Conservation (phyloP, 306 rosid species). For the Prunus mongolica region DNA sequence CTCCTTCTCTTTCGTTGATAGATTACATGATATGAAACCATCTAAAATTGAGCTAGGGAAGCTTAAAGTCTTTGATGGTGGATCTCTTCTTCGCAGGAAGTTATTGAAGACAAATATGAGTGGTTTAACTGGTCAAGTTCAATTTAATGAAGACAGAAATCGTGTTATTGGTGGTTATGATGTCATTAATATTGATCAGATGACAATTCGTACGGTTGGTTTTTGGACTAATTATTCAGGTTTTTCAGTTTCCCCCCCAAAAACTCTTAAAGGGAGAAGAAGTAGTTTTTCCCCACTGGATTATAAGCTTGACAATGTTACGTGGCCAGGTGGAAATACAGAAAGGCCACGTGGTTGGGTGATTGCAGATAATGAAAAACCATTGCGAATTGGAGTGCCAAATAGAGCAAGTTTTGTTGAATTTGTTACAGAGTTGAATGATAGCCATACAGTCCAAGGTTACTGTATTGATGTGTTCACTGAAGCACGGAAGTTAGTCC, state of each 20-base stretch:
- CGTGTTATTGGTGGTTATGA: conserved; percentile 61
- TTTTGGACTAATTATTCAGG: conserved; percentile 75
- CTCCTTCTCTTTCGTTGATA: conserved; percentile 46
- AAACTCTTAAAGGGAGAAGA: conserved; percentile 32
- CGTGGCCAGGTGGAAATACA: conserved; percentile 87
- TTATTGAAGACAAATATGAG: conserved; percentile 54
- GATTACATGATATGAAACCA: conserved; percentile 24
- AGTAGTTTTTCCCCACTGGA: conserved; percentile 22
- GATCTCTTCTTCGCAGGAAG: conserved; percentile 50
- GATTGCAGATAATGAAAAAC: conserved; percentile 62
- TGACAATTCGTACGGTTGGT: conserved; percentile 47
- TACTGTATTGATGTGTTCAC: conserved; percentile 75
- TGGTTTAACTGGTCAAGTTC: conserved; percentile 70
- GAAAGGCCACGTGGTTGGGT: conserved; percentile 92
- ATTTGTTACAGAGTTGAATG: conserved; percentile 54
- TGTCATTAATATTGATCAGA: conserved; percentile 60
- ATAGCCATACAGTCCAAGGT: conserved; percentile 49
- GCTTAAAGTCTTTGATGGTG: conserved; percentile 67
- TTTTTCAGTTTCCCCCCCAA: conserved; percentile 63
- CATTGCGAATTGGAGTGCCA: conserved; percentile 88
- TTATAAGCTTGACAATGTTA: conserved; percentile 64
- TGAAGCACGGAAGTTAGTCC: conserved; percentile 61
- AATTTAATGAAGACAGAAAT: conserved; percentile 54
- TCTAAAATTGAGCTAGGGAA: conserved; percentile 48
- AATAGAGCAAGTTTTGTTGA: conserved; percentile 81